Conservation (phyloP, 257 asterid species). For the Nicotiana tabacum region DNA sequence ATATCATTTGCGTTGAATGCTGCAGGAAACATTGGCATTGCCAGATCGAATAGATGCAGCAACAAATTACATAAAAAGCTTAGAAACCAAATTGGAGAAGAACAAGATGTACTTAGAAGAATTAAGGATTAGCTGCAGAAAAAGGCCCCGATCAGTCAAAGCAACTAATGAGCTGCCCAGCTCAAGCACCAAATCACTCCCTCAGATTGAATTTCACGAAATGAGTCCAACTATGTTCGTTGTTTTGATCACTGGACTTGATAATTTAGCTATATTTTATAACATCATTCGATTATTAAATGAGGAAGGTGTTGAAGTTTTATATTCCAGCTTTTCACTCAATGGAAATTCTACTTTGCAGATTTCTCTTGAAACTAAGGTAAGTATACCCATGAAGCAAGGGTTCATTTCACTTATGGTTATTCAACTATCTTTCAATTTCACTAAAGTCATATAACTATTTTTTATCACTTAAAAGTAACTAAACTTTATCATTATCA, state of each 20-base stretch:
- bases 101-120: slow-evolving; percentile 25
- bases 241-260: slow-evolving; percentile 23
- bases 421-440: too few species aligned
- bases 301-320: slow-evolving; percentile 34
- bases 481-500: too few species aligned
- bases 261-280: slow-evolving; percentile 24
- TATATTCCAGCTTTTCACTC: slow-evolving; percentile 31
- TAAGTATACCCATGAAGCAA: neutral
- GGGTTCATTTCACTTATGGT: too few species aligned
- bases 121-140: slow-evolving; percentile 5
- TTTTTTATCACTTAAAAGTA: too few species aligned
- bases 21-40: slow-evolving; percentile 33
- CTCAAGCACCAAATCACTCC: neutral
- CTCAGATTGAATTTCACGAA: slow-evolving; percentile 37
- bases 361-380: slow-evolving; percentile 32
- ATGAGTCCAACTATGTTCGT: slow-evolving; percentile 36
- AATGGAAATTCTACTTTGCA: slow-evolving; percentile 39
- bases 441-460: too few species aligned
- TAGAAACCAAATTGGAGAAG: slow-evolving; percentile 31
- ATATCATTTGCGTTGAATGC: neutral
- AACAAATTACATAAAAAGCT: slow-evolving; percentile 25
- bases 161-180: neutral
- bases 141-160: neutral
- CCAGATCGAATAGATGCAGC: slow-evolving; percentile 50
- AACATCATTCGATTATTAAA: slow-evolving; percentile 23